Base-by-base conservation (phyloP, 805 yeast genomes). In the Ogataea chonburiensis region DNA sequence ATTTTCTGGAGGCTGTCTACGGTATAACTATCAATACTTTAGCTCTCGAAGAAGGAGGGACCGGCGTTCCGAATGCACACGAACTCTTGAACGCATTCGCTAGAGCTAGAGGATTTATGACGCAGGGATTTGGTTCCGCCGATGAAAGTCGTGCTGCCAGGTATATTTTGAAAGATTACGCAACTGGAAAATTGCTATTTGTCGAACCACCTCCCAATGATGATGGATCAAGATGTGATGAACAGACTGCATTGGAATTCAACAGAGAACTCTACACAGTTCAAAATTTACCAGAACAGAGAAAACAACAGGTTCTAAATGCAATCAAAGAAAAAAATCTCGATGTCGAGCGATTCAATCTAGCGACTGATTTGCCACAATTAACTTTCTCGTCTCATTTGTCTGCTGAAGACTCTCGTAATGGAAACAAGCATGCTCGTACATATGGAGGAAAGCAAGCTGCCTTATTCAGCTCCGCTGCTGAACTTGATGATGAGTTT, bases 71-170 rank as follows among this genome's bases (percentile, higher is more conserved):
- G 21, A 86, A 95, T 4, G 84, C 97, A 0, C 81, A 85, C 56
- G 98, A 93, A 60, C 61, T 93, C 24, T 71, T 93, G 40, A 84
- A 78, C 31, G 94, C 98, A 0, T 93, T 93, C 57, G 98, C 97
- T 5, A 76, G 94, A 65, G 93, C 97, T 3, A 78, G 98, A 64
- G 98, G 99, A 52, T 93, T 78, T 60, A 89, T 87, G 94, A 85
- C 96, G 0, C 97, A 94, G 61, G 95, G 95, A 56, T 89, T 86
- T 56, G 98, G 98, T 56, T 78, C 87, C 49, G 98, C 98, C 3
- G 99, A 93, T 68, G 94, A 88, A 60, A 79, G 95, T 27, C 75
- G 98, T 61, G 96, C 98, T 10, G 80, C 96, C 26, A 75, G 99
- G 60, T 84, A 86, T 50, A 77, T 93, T 36, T 71, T 93, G 58